Evolutionary conservation across 129 eudicot species (phyloP).

Genomic region (Pulicaria dysenterica): DNA sequence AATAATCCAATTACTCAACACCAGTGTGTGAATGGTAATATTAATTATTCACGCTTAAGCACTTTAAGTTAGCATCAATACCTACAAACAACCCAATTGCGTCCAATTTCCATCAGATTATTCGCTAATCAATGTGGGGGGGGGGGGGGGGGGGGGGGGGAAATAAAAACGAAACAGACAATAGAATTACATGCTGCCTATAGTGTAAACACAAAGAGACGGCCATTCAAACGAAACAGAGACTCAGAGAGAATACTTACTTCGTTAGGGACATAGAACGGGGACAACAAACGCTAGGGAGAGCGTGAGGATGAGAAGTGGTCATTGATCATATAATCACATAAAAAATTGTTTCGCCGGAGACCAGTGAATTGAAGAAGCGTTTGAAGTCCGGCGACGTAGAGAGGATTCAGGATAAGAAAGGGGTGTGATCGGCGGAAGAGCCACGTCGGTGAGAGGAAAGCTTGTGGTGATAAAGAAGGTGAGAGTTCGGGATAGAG

Average conservation of each 20-base stretch:
- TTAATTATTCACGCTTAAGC: neutral
- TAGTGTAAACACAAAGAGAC: neutral
- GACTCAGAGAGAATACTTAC: slow-evolving; percentile 5
- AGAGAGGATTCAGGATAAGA: slow-evolving; percentile 1
- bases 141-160: too few relatives aligned
- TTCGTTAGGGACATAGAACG: slow-evolving; percentile 27
- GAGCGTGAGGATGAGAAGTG: slow-evolving; percentile 47
- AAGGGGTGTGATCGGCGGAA: slow-evolving; percentile 25
- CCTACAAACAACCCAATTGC: slow-evolving; percentile 6
- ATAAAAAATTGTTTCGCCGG: slow-evolving; percentile 18
- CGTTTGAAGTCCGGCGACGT: neutral
- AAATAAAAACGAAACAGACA: neutral
- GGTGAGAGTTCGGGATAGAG: slow-evolving; percentile 19
- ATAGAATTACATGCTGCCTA: neutral
- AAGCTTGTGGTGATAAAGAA: slow-evolving; percentile 41
- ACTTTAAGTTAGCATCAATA: slow-evolving; percentile 1
- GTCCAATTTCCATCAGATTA: slow-evolving; percentile 21
- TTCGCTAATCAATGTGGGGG: neutral
- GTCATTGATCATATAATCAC: slow-evolving; percentile 24
- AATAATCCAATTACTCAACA: slow-evolving; percentile 19
- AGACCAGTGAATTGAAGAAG: slow-evolving; percentile 14
- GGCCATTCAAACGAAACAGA: neutral
- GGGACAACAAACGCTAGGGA: slow-evolving; percentile 34
- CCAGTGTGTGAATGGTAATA: slow-evolving; percentile 6
- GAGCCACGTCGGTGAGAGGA: slow-evolving; percentile 41